A percentile compares a stretch with the other conserved stretches of the same genome.
phyloP scores from a whole-genome alignment of 176 grass and related monocot species.

The Hordeum marinum region DNA sequence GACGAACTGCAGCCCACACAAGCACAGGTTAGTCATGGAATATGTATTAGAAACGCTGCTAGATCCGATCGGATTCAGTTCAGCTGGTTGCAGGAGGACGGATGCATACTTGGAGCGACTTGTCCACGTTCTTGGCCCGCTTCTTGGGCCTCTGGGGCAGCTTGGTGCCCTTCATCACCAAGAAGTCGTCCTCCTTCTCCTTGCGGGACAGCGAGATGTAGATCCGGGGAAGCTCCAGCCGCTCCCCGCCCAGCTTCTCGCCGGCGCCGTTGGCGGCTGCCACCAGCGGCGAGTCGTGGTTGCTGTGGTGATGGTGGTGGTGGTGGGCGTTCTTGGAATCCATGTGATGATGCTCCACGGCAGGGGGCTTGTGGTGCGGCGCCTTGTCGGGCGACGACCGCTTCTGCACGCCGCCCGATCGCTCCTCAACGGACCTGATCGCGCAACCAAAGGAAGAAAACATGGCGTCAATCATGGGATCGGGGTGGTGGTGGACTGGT shows the following conservation, averaged over 20 bases:
- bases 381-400: constrained; percentile 40
- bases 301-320: constrained; percentile 6
- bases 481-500: neutral
- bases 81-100: neutral
- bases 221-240: constrained; percentile 84
- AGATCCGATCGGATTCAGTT: constrained; percentile 9
- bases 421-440: constrained; percentile 42
- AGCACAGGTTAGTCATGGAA: constrained; percentile 4
- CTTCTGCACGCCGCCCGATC: constrained; percentile 33
- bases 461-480: constrained; percentile 21
- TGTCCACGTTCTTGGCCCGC: constrained; percentile 87
- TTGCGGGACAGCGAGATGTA: constrained; percentile 82
- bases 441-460: neutral
- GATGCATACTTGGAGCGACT: constrained; percentile 61
- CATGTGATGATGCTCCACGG: constrained; percentile 23
- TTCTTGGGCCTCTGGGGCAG: constrained; percentile 92
- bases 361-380: constrained; percentile 1
- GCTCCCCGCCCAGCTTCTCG: constrained; percentile 44
- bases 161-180: constrained; percentile 88
- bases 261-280: neutral
- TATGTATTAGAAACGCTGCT: too few relatives aligned
- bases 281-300: constrained; percentile 20
- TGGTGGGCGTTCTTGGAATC: constrained; percentile 32
- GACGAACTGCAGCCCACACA: constrained; percentile 40
- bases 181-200: constrained; percentile 93